A percentile compares a stretch with the other conserved stretches of the same genome.
Evolutionary conservation across 345 rosid genomes (phyloP).

Genomic region (Boechera divaricarpa): DNA sequence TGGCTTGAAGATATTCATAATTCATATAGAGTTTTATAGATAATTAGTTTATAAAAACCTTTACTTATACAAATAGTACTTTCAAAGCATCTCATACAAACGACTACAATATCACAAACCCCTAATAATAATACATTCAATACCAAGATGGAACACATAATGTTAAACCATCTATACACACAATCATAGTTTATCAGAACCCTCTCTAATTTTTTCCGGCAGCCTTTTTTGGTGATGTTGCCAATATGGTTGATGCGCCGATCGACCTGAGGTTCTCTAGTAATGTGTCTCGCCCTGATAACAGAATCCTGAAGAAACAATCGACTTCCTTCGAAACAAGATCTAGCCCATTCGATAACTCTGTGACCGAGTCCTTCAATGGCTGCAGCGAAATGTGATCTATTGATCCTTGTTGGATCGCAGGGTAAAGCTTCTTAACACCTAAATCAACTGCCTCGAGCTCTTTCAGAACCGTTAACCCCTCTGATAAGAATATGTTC

Average conservation of each 20-base stretch:
- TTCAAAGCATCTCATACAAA: conserved; percentile 40
- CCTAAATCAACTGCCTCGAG: conserved; percentile 43
- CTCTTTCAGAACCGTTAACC: conserved; percentile 45
- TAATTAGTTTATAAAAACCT: conserved; percentile 2
- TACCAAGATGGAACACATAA: conserved; percentile 37
- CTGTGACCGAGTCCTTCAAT: conserved; percentile 36
- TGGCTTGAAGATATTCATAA: background rate
- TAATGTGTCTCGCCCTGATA: conserved; percentile 43
- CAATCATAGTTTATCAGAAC: conserved; percentile 35
- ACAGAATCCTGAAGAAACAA: conserved; percentile 48
- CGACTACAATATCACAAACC: conserved; percentile 22
- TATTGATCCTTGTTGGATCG: conserved; percentile 37
- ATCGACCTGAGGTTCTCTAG: conserved; percentile 48
- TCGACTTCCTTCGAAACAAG: conserved; percentile 46
- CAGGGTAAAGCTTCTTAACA: conserved; percentile 33
- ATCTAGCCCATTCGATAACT: conserved; percentile 43
- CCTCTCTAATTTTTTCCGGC: conserved; percentile 48
- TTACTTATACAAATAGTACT: conserved; percentile 30
- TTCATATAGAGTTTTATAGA: conserved; percentile 17
- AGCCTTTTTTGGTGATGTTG: conserved; percentile 43
- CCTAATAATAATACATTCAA: conserved; percentile 28
- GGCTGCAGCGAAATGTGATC: conserved; percentile 32
- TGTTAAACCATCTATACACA: conserved; percentile 36
- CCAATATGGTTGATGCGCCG: conserved; percentile 15
- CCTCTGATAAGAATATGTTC: conserved; percentile 38